Base-by-base conservation (phyloP, 2,329 filamentous ascomycete genomes). In the Elsinoe batatas region DNA sequence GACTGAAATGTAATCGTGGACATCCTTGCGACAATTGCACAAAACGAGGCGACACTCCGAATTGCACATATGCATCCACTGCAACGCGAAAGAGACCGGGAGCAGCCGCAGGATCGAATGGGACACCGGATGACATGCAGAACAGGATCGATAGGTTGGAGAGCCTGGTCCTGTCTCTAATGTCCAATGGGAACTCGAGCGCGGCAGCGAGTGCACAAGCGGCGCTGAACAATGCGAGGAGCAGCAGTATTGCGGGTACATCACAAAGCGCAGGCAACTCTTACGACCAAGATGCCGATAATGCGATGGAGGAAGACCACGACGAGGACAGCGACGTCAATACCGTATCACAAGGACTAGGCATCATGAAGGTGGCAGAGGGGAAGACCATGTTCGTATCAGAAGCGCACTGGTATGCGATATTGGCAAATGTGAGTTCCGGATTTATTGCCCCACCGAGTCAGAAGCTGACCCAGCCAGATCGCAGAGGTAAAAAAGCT, bases 61-160 rank as follows among this genome's bases (percentile, higher is more conserved):
- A 88, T 57, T 97, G 91, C 74, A 87, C 85, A 61, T 97, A 96
- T 75, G 90, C 89, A 46, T 74, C 79, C 63, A 72, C 76, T 33
- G 75, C 71, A 54, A 79, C 83, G 53, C 84, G 88, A 63, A 93
- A 88, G 72, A 94, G 88, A 77, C 83, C 71, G 57, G 64, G 64
- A 7, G 63, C 71, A 36, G 64, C 64, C 56, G 57, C 58, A 49
- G 61, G 61, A 17, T 53, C 64, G 2, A 67, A 64, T 44, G 77
- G 79, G 56, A 77, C 79, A 63, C 89, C 91, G 50, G 91, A 95
- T 78, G 91, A 96, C 71, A 96, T 97, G 91, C 91, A 97, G 74
- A 95, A 94, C 68, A 87, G 93, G 69, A 97, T 97, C 73, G 91
- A 97, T 75, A 83, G 91, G 64, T 78, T 97, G 62, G 91, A 97